phyloP scores from a whole-genome alignment of 139 green algal species.

The Yamagishiella unicocca region DNA sequence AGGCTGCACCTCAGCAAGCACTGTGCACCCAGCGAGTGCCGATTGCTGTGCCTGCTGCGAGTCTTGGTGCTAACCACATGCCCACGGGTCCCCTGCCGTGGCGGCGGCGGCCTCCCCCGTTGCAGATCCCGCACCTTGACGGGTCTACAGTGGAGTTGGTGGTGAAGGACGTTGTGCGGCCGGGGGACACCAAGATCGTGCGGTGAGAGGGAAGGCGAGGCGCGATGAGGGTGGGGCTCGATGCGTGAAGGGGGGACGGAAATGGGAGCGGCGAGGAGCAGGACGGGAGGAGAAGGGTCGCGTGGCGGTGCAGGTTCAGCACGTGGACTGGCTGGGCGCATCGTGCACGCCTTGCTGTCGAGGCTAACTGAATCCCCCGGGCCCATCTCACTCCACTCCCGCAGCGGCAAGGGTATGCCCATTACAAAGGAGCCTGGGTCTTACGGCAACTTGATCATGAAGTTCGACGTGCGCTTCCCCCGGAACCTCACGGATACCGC shows the following conservation, averaged over 20 bases:
- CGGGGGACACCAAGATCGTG: conserved; percentile 52
- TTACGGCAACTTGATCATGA: conserved; percentile 82
- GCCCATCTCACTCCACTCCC: not conserved
- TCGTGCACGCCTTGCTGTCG: not conserved
- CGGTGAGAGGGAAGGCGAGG: conserved; percentile 40
- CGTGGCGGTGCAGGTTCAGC: not conserved
- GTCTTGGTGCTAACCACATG: too few relatives aligned
- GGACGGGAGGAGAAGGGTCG: not conserved
- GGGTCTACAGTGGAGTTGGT: conserved; percentile 68
- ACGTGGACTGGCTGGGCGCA: too few relatives aligned
- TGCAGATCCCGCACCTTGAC: conserved; percentile 72
- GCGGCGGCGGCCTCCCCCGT: too few relatives aligned
- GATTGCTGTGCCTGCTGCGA: not conserved
- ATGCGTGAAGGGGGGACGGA: not conserved
- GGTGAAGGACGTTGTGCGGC: conserved; percentile 62
- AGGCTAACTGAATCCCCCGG: not conserved
- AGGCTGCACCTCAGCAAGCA: not conserved
- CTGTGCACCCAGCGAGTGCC: not conserved
- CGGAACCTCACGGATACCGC: conserved; percentile 35
- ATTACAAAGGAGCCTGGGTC: conserved; percentile 74
- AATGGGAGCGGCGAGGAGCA: not conserved
- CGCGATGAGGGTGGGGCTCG: too few relatives aligned
- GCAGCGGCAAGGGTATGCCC: conserved; percentile 90
- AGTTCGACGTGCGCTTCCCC: conserved; percentile 84
- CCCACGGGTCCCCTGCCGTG: too few relatives aligned